Evolutionary conservation across 345 rosid species (phyloP).

Genomic region (Euphorbia lathyris): DNA sequence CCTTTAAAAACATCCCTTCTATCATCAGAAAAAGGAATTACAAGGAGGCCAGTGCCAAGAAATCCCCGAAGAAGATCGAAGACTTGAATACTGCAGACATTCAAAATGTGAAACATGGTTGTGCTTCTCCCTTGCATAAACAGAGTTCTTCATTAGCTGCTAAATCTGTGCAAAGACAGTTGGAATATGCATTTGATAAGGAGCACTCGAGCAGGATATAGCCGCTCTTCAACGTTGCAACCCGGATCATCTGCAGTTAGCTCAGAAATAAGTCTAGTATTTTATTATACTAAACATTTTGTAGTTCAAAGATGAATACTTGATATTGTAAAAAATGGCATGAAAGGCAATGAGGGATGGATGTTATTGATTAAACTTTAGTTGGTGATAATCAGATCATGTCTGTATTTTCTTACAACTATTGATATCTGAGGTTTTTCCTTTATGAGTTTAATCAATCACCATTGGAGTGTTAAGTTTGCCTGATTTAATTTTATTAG

Average conservation of each 20-base stretch:
- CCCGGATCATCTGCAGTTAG: neutral
- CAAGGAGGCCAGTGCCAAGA: neutral
- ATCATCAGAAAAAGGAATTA: constrained; percentile 21
- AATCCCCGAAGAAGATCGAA: neutral
- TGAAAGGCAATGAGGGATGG: neutral
- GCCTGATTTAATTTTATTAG: neutral
- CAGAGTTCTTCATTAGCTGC: neutral
- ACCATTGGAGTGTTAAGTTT: neutral
- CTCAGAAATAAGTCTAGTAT: no score
- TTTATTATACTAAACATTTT: no score
- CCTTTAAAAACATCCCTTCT: constrained; percentile 26
- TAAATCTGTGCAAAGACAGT: constrained; percentile 11
- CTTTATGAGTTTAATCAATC: neutral
- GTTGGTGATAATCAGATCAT: no score
- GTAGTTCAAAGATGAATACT: no score
- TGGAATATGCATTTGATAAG: constrained; percentile 12
- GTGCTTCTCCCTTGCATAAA: neutral
- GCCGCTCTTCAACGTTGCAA: neutral
- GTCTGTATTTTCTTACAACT: no score
- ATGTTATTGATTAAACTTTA: neutral
- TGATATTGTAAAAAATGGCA: neutral
- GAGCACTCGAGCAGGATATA: constrained; percentile 2
- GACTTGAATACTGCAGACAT: neutral
- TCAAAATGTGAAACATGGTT: neutral
- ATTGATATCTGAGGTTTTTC: neutral